Evolutionary conservation across 1,139 yeast species (phyloP).

Genomic region (Waltiozyma sp.): DNA sequence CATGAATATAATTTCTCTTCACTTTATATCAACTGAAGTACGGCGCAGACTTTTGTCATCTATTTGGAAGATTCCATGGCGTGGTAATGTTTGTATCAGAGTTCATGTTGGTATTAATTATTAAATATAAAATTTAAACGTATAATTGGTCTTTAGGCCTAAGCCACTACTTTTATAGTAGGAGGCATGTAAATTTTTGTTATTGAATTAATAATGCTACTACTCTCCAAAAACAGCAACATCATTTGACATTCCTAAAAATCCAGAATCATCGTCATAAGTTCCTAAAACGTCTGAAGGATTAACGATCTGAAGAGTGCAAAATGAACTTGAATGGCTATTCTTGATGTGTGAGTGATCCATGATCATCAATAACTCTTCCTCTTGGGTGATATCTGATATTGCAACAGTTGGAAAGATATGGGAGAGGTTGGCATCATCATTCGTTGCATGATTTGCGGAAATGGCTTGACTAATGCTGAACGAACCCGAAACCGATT

Average conservation of each 20-base stretch:
- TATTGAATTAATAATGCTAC: neutral
- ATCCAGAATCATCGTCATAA: slow-evolving; percentile 10
- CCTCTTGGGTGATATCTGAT: neutral
- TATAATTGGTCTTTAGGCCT: too few relatives aligned
- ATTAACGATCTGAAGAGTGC: slow-evolving; percentile 1
- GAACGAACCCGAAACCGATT: neutral
- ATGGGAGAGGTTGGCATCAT: neutral
- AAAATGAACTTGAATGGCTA: neutral
- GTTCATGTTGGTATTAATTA: too few relatives aligned
- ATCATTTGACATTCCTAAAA: slow-evolving; percentile 1
- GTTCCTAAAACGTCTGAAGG: slow-evolving; percentile 9
- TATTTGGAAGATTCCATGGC: too few relatives aligned
- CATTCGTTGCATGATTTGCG: neutral
- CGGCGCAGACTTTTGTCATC: too few relatives aligned
- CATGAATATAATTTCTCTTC: too few relatives aligned
- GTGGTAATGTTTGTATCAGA: too few relatives aligned
- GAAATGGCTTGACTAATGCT: neutral
- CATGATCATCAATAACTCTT: neutral
- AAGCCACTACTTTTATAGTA: too few relatives aligned
- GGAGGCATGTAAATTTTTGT: neutral
- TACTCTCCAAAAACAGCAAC: neutral
- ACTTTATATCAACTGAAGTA: too few relatives aligned
- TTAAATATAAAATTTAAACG: too few relatives aligned
- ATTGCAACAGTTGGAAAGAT: neutral
- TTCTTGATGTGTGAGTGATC: slow-evolving; percentile 1